Evolutionary conservation across 2,329 filamentous ascomycete species (phyloP).

Genomic region (Phaeomoniella chlamydospora): DNA sequence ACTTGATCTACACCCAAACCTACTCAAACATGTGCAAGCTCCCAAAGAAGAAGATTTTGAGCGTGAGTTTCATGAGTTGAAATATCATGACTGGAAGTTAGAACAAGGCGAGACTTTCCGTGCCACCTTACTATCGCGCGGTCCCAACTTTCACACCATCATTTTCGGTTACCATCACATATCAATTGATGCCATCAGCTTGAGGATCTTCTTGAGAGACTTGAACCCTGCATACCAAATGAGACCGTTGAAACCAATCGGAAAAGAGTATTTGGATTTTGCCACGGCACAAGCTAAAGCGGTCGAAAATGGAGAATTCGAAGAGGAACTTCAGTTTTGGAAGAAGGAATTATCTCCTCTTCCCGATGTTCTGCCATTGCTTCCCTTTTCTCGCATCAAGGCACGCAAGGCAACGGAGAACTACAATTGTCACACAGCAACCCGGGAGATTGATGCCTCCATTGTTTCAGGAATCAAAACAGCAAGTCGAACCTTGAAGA

Average conservation of each 20-base stretch:
- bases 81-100: background rate
- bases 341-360: slow-evolving; percentile 8
- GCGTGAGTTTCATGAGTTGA: background rate
- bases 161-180: slow-evolving; percentile 35
- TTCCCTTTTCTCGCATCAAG: slow-evolving; percentile 14
- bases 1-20: background rate
- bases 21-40: background rate
- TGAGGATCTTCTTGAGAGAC: slow-evolving; percentile 27
- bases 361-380: slow-evolving; percentile 17
- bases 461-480: slow-evolving; percentile 12
- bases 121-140: background rate
- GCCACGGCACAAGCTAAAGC: slow-evolving; percentile 16
- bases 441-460: slow-evolving; percentile 6
- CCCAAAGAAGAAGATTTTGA: background rate
- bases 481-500: slow-evolving; percentile 10
- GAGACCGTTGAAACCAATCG: slow-evolving; percentile 7
- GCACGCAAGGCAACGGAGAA: slow-evolving; percentile 9
- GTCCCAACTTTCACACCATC: slow-evolving; percentile 21
- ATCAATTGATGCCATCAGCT: slow-evolving; percentile 33
- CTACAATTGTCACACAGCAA: slow-evolving; percentile 9
- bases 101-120: background rate
- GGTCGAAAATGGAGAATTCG: slow-evolving; percentile 14
- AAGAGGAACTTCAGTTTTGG: slow-evolving; percentile 21
- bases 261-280: slow-evolving; percentile 22
- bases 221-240: slow-evolving; percentile 28